phyloP scores from a whole-genome alignment of 139 green algal genomes.

The Closterium sp. region DNA sequence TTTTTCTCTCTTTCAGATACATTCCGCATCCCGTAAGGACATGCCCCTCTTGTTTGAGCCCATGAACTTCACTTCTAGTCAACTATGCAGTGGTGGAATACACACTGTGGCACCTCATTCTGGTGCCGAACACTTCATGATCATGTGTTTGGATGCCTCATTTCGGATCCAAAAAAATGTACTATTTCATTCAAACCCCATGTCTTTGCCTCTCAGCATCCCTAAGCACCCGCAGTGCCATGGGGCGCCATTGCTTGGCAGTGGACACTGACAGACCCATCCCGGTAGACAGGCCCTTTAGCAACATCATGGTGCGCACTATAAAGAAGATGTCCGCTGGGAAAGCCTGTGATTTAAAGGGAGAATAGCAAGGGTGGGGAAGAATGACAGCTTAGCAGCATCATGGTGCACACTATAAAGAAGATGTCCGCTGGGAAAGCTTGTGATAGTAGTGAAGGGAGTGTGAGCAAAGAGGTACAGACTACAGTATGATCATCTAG shows the following conservation, averaged over 20 bases:
- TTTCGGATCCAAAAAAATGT: too few relatives aligned
- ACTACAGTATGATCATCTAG: background rate
- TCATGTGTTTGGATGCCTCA: too few relatives aligned
- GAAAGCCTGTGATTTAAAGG: conserved; percentile 64
- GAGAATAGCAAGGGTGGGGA: background rate
- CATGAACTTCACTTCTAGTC: too few relatives aligned
- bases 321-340: conserved; percentile 95
- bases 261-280: conserved; percentile 43
- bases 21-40: too few relatives aligned
- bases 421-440: conserved; percentile 91
- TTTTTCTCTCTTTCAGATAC: too few relatives aligned
- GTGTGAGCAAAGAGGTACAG: too few relatives aligned
- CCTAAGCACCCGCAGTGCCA: background rate
- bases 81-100: too few relatives aligned
- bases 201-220: background rate
- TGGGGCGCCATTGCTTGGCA: conserved; percentile 30
- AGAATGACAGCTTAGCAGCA: conserved; percentile 38
- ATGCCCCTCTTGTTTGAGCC: too few relatives aligned
- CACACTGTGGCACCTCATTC: too few relatives aligned
- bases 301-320: conserved; percentile 76
- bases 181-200: background rate
- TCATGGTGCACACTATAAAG: conserved; percentile 88
- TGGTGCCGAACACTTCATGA: too few relatives aligned
- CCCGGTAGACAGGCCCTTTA: conserved; percentile 34
- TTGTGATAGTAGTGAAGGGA: background rate